A percentile compares a stretch with the other conserved stretches of the same genome.
These are phyloP conservation scores for Mycena kentingensis DNA, from an alignment of 768 basidiomycete species.

Conservation along the genomic window DNA sequence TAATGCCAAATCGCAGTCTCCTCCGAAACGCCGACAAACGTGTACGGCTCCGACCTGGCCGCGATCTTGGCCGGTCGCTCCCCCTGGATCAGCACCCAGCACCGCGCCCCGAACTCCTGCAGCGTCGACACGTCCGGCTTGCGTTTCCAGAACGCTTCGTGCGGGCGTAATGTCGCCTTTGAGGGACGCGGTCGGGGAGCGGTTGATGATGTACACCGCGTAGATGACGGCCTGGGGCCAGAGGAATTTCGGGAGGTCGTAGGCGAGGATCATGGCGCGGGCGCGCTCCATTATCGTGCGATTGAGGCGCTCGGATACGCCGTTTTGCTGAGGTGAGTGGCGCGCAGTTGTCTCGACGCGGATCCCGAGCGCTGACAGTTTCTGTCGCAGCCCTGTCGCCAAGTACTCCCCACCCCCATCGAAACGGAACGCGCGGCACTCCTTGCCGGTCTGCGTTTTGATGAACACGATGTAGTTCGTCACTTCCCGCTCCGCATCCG, in stretches of 20 bases:
- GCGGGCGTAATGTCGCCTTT: constrained; percentile 6
- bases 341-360: too few species aligned
- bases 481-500: too few species aligned
- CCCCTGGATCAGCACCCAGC: constrained; percentile 1
- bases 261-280: too few species aligned
- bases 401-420: constrained; percentile 32
- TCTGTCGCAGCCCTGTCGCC: constrained; percentile 7
- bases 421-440: not conserved
- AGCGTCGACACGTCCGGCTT: constrained; percentile 24
- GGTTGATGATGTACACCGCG: too few species aligned
- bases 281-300: too few species aligned
- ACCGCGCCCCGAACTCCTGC: constrained; percentile 28
- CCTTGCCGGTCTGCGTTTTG: not conserved
- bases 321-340: too few species aligned
- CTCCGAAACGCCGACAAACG: not conserved
- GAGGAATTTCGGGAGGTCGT: too few species aligned
- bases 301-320: too few species aligned
- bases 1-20: not conserved
- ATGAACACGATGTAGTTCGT: constrained; percentile 12
- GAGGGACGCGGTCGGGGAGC: too few species aligned
- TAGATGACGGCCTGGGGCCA: too few species aligned
- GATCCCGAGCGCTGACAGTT: constrained; percentile 24
- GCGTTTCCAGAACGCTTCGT: constrained; percentile 9
- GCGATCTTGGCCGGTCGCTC: not conserved
- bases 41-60: not conserved